Evolutionary conservation across 768 basidiomycete genomes (phyloP), one percentile per base, ranked within the genome.

Genomic region (Lactarius hatsudake): DNA sequence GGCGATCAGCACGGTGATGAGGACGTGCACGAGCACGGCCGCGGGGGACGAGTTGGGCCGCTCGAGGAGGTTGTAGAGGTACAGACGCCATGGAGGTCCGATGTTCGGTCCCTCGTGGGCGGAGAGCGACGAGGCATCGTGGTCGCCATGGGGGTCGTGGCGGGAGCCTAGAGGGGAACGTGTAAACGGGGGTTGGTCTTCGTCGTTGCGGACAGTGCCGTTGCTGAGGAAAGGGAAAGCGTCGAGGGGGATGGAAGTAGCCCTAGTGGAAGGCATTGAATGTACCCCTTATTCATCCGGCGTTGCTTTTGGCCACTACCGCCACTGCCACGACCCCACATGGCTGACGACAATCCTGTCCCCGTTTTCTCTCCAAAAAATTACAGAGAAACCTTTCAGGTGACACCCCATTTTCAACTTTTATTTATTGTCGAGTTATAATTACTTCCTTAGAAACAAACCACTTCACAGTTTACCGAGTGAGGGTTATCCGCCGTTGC

Each of bases 11-110:
- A 81, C 82, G 0, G 91, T 93, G 34, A 84, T 86, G 59, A 86
- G 74, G 70, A 90, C 78, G 75, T 94, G 91, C 2, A 94, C 74
- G 30, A 90, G 74, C 75, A 95, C 93, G 0, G 94, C 94, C 1
- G 88, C 80, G 0, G 82, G 76, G 0, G 90, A 93, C 0, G 90
- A 88, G 8, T 87, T 87, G 0, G 94, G 93, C 63, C 85, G 87
- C 72, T 96, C 94, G 70, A 96, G 83, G 23, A 96, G 80, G 55
- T 86, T 81, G 73, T 86, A 88, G 18, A 91, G 78, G 18, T 83
- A 79, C 28, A 86, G 81, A 74, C 89, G 89, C 87, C 87, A 91
- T 81, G 54, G 78, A 74, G 64, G 65, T 20, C 38, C n/a, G 26
- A 59, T 57, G 5, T 2, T 26, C 15, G 45, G 13, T 43, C 42